These are phyloP conservation scores for Thyridium curvatum DNA, from an alignment of 2,329 filamentous ascomycete species.

Conservation along the genomic window DNA sequence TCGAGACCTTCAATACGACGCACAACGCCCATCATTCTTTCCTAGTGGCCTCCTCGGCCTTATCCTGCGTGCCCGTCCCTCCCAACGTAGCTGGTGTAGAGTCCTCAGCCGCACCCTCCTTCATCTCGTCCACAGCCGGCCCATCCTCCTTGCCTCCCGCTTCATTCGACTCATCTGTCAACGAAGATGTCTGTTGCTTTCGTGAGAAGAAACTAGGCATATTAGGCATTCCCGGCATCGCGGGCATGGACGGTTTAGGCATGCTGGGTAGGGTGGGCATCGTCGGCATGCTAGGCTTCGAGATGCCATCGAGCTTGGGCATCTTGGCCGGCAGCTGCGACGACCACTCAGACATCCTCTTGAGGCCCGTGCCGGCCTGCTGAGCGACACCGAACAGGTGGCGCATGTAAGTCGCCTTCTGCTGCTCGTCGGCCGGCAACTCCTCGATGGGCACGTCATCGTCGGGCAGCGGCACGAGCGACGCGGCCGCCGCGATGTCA, in stretches of 20 bases:
- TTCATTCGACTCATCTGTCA: too few species aligned
- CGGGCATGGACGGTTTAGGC: slow-evolving; percentile 18
- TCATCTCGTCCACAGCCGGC: too few species aligned
- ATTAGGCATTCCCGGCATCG: slow-evolving; percentile 21
- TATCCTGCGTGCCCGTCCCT: too few species aligned
- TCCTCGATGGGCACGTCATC: slow-evolving; percentile 22
- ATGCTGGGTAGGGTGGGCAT: slow-evolving; percentile 22
- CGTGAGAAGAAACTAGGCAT: slow-evolving; percentile 11
- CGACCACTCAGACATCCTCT: slow-evolving; percentile 11
- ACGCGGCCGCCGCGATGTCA: slow-evolving; percentile 46
- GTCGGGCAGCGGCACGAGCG: slow-evolving; percentile 40
- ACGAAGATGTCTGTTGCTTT: too few species aligned
- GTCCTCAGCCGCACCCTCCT: too few species aligned
- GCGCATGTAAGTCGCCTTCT: slow-evolving; percentile 36
- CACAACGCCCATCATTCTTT: too few species aligned
- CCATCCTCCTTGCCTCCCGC: too few species aligned
- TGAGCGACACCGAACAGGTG: slow-evolving; percentile 44
- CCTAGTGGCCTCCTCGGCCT: too few species aligned
- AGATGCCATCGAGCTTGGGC: slow-evolving; percentile 24
- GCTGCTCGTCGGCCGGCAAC: slow-evolving; percentile 19
- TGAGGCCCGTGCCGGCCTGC: slow-evolving; percentile 38
- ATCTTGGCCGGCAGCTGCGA: slow-evolving; percentile 39
- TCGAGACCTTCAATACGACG: too few species aligned
- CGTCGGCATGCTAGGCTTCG: slow-evolving; percentile 19
- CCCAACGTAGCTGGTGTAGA: too few species aligned